These are phyloP conservation scores for Kwoniella shandongensis DNA, from an alignment of 768 basidiomycete genomes.

Conservation along the genomic window DNA sequence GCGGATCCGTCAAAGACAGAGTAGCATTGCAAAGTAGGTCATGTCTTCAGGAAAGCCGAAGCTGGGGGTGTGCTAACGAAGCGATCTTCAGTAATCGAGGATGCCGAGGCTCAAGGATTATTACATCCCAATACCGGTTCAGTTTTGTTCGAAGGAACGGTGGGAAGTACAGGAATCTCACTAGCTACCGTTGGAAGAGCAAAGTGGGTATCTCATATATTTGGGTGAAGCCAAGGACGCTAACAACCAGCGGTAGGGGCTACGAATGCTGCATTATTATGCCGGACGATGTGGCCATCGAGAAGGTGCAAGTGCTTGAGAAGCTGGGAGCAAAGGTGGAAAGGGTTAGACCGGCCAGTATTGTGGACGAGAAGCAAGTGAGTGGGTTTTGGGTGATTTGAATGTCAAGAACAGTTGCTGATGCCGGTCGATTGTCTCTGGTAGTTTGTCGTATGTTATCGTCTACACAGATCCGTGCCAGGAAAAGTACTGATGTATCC, in stretches of 20 bases:
- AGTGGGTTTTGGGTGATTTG: slow-evolving; percentile 20
- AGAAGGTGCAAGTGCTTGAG: slow-evolving; percentile 81
- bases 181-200: slow-evolving; percentile 90
- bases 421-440: not conserved
- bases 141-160: slow-evolving; percentile 94
- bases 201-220: slow-evolving; percentile 59
- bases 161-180: slow-evolving; percentile 73
- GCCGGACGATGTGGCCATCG: slow-evolving; percentile 63
- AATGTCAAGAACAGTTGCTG: not conserved
- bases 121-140: slow-evolving; percentile 83
- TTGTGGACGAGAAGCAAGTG: slow-evolving; percentile 94
- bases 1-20: slow-evolving; percentile 95
- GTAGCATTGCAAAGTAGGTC: slow-evolving; percentile 84
- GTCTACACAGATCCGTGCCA: not conserved
- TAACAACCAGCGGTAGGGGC: slow-evolving; percentile 60
- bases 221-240: not conserved
- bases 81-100: slow-evolving; percentile 72
- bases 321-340: slow-evolving; percentile 87
- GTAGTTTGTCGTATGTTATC: slow-evolving; percentile 35
- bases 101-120: slow-evolving; percentile 80
- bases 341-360: slow-evolving; percentile 67
- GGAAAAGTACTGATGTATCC: not conserved
- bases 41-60: not conserved
- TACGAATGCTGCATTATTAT: slow-evolving; percentile 73
- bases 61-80: not conserved